phyloP scores from a whole-genome alignment of 306 rosid species.

The Dalbergia cochinchinensis region DNA sequence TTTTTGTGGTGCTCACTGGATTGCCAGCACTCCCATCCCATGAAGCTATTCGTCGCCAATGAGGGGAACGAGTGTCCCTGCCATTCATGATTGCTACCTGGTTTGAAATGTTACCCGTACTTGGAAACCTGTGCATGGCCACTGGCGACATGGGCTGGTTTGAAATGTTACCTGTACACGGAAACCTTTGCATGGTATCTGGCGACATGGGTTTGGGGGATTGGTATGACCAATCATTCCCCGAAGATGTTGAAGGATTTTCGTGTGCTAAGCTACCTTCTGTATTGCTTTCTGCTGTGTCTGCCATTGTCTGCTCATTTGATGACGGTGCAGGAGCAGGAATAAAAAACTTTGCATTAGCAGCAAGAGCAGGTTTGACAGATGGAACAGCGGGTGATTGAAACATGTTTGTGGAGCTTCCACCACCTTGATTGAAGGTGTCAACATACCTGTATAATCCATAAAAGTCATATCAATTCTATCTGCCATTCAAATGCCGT shows the following conservation, averaged over 20 bases:
- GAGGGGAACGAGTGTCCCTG: constrained; percentile 41
- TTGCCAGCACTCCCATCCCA: constrained; percentile 75
- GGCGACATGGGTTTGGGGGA: constrained; percentile 47
- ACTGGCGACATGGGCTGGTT: constrained; percentile 38
- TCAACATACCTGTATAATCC: constrained; percentile 82
- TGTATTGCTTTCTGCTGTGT: constrained; percentile 60
- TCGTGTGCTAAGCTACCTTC: constrained; percentile 56
- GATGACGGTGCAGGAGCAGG: constrained; percentile 68
- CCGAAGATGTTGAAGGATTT: constrained; percentile 60
- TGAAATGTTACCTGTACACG: constrained; percentile 69
- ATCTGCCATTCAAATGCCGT: constrained; percentile 28
- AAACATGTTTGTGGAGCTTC: constrained; percentile 68
- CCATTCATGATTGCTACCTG: constrained; percentile 45
- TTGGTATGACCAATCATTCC: constrained; percentile 53
- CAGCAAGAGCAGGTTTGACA: constrained; percentile 65
- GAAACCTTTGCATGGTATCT: constrained; percentile 60
- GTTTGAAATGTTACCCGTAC: constrained; percentile 63
- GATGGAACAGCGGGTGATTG: constrained; percentile 72
- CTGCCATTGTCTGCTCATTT: constrained; percentile 64
- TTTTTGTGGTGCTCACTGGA: constrained; percentile 53
- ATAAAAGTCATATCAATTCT: constrained; percentile 30
- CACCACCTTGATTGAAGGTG: constrained; percentile 89
- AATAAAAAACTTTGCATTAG: constrained; percentile 81
- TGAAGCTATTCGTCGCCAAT: constrained; percentile 78
- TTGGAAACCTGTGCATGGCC: constrained; percentile 67